Evolutionary conservation across 345 rosid species (phyloP), one percentile per base, ranked within the genome.

Genomic region (Combretum micranthum): DNA sequence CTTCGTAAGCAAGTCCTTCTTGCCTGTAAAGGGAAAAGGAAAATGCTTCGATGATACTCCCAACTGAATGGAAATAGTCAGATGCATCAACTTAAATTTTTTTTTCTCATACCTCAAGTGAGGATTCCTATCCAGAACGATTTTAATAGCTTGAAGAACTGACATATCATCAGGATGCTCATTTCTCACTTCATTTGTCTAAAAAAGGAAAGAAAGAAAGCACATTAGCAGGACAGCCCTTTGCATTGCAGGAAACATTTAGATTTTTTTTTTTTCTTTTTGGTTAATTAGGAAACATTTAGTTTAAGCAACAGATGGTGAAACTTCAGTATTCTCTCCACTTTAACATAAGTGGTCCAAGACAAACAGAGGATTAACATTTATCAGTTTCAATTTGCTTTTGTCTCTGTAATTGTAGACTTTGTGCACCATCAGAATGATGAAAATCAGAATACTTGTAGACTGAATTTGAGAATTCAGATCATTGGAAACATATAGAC

Each of bases 171-270:
- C 69, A 17, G 72, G 13, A 50, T 82, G 69, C 72, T 84, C 87
- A 47, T 82, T 87, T 61, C 96, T 86, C 61, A 89, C 84, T 72
- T 79, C 79, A 69, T 84, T 89, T 17, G 95, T 86, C 97, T 89
- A 59, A 4, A 67, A 32, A 22, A 64, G 51, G 18, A 45, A 69
- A 72, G 22, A 67, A 69, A 50, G n/a, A 5, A 57, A 46, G 42
- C 46, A 19, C 32, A 44, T 22, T 20, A 23, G 11, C 56, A 54
- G 45, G 58, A 42, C 15, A 59, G 12, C 56, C 46, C 42, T 39
- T 21, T 3, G 60, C 13, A 11, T 11, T 18, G 42, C 23, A 54
- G 39, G 7, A 13, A 55, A 64, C 60, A 14, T 17, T 47, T 4
- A 32, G 1, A 32, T 7, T 25, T 25, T 7, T n/a, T n/a, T n/a